Percentiles rank a stretch among this genome's conserved stretches.
Conservation (phyloP, 176 grass and related monocot genomes). For the Alopecurus myosuroides region DNA sequence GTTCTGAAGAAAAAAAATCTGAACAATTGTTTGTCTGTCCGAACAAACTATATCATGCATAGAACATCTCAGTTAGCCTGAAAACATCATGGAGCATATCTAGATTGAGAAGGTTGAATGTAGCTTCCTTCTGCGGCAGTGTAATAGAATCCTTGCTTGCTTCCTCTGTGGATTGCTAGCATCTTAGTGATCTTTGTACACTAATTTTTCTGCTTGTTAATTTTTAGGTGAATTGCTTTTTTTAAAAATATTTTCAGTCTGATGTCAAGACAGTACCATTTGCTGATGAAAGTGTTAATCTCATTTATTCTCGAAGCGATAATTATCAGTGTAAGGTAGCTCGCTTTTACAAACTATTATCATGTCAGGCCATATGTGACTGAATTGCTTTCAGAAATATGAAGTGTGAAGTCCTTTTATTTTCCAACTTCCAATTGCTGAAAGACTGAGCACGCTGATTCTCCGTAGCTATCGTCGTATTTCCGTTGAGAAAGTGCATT, state of each 20-base stretch:
- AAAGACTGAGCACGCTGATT: neutral
- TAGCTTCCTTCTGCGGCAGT: neutral
- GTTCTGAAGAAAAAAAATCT: neutral
- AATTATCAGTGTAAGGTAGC: constrained; percentile 76
- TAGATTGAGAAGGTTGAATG: neutral
- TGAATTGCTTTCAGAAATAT: neutral
- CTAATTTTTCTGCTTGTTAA: neutral
- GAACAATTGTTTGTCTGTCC: neutral
- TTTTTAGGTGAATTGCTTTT: neutral
- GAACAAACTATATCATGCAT: neutral
- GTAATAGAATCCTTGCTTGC: neutral
- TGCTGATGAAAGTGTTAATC: constrained; percentile 61
- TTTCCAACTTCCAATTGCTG: neutral
- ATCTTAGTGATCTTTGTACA: constrained; percentile 1
- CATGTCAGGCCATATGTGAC: neutral
- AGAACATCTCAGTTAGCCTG: neutral
- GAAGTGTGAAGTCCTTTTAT: neutral
- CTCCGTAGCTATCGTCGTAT: too few relatives aligned
- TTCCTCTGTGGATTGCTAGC: neutral
- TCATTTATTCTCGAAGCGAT: constrained; percentile 74
- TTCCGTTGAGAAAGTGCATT: too few relatives aligned
- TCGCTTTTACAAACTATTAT: constrained; percentile 9
- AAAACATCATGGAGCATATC: neutral
- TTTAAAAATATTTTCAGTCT: constrained; percentile 46
- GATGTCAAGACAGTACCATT: constrained; percentile 84